Conservation (phyloP, 371 early-diverging fungal species). For the Haplosporangium sp. region DNA sequence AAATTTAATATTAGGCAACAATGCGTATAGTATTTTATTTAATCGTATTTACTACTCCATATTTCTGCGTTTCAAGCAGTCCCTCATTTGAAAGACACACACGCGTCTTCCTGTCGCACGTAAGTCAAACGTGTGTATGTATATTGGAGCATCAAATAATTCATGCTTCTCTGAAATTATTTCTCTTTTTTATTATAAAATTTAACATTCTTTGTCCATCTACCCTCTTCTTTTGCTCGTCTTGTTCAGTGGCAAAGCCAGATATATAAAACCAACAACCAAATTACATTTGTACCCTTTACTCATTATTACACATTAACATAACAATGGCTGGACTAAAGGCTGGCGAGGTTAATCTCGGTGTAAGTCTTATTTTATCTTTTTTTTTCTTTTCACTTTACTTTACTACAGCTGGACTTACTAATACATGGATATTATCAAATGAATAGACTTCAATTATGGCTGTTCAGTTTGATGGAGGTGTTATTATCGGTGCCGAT, state of each 20-base stretch:
- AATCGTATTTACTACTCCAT: neutral
- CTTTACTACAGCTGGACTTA: neutral
- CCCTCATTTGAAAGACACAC: slow-evolving; percentile 15
- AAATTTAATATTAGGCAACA: neutral
- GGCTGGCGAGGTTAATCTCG: slow-evolving; percentile 95
- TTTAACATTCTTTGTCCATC: neutral
- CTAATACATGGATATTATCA: neutral
- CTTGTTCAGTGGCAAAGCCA: neutral
- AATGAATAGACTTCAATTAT: slow-evolving; percentile 96
- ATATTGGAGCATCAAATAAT: neutral
- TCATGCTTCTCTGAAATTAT: neutral
- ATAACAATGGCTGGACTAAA: slow-evolving; percentile 71
- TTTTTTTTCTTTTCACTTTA: neutral
- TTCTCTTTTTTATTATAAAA: neutral
- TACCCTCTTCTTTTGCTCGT: neutral
- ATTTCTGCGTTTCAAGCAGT: neutral
- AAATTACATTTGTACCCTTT: neutral
- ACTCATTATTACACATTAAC: neutral
- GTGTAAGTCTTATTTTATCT: slow-evolving; percentile 69
- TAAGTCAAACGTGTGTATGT: slow-evolving; percentile 13
- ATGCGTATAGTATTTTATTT: neutral
- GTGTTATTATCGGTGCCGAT: slow-evolving; percentile 99
- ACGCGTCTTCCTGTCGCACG: slow-evolving; percentile 41
- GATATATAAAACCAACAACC: neutral
- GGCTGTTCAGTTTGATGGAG: slow-evolving; percentile 96